Evolutionary conservation across 75 land plant species (phyloP).

Genomic region (Cunninghamia lanceolata): DNA sequence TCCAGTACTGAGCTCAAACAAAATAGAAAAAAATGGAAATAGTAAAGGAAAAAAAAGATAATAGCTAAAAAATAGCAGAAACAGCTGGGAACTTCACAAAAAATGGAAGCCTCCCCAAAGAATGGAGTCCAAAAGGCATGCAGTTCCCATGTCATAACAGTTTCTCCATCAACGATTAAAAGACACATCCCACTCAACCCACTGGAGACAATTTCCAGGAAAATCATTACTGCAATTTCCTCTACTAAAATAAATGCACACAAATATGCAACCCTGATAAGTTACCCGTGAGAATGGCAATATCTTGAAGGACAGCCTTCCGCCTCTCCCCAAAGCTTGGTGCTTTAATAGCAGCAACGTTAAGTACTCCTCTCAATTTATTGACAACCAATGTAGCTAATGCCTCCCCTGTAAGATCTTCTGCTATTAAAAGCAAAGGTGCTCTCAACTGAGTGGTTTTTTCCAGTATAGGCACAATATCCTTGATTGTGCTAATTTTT

Average conservation of each 20-base stretch:
- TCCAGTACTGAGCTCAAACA: too few species aligned
- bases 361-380: conserved; percentile 82
- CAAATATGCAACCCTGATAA: background rate
- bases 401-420: conserved; percentile 96
- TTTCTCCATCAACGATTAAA: background rate
- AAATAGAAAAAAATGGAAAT: too few species aligned
- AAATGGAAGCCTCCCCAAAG: too few species aligned
- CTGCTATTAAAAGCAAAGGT: conserved; percentile 87
- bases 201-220: background rate
- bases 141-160: background rate
- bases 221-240: background rate
- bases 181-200: background rate
- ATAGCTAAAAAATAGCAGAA: background rate
- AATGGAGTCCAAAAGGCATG: background rate
- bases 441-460: conserved; percentile 78
- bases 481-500: conserved; percentile 86
- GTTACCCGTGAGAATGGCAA: conserved; percentile 92
- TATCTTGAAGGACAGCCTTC: conserved; percentile 93
- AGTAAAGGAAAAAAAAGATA: background rate
- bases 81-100: too few species aligned
- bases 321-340: conserved; percentile 93
- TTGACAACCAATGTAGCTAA: conserved; percentile 98
- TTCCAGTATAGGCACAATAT: conserved; percentile 84
- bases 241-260: background rate
- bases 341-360: conserved; percentile 95